phyloP scores from a whole-genome alignment of 495 filamentous ascomycete species.

The Lasiosphaeriaceae sp. region DNA sequence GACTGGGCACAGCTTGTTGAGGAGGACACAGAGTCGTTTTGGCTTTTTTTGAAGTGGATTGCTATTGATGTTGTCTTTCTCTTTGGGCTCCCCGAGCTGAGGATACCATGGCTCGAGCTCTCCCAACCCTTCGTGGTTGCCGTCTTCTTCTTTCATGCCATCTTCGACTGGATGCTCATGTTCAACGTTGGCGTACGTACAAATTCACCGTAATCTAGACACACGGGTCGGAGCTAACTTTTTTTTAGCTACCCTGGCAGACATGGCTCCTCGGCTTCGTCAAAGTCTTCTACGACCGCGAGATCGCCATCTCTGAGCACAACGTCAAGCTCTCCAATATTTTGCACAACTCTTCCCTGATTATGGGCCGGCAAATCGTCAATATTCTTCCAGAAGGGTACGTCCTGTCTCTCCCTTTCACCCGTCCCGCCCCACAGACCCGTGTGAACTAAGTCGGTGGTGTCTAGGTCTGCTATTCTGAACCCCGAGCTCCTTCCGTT shows the following conservation, averaged over 20 bases:
- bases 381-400: conserved; percentile 95
- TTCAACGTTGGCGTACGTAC: conserved; percentile 74
- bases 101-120: conserved; percentile 95
- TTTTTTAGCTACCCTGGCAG: conserved; percentile 58
- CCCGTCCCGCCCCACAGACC: conserved; percentile 11
- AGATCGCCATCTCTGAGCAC: conserved; percentile 83
- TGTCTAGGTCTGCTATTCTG: conserved; percentile 70
- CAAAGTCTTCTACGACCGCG: conserved; percentile 80
- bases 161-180: conserved; percentile 81
- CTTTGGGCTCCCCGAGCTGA: conserved; percentile 75
- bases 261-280: conserved; percentile 63
- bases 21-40: conserved; percentile 74
- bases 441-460: background rate
- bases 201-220: background rate
- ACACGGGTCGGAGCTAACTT: conserved; percentile 14
- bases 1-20: conserved; percentile 72
- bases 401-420: conserved; percentile 22
- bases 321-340: conserved; percentile 83
- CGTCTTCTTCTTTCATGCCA: conserved; percentile 62
- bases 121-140: conserved; percentile 63
- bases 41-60: conserved; percentile 91
- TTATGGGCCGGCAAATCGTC: conserved; percentile 91
- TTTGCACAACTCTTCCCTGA: conserved; percentile 84
- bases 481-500: conserved; percentile 75
- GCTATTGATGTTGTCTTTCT: conserved; percentile 77